A percentile compares a stretch with the other conserved stretches of the same genome.
Evolutionary conservation across 164 flowering plant genomes (phyloP).

Genomic region (Chimonanthus salicifolius): DNA sequence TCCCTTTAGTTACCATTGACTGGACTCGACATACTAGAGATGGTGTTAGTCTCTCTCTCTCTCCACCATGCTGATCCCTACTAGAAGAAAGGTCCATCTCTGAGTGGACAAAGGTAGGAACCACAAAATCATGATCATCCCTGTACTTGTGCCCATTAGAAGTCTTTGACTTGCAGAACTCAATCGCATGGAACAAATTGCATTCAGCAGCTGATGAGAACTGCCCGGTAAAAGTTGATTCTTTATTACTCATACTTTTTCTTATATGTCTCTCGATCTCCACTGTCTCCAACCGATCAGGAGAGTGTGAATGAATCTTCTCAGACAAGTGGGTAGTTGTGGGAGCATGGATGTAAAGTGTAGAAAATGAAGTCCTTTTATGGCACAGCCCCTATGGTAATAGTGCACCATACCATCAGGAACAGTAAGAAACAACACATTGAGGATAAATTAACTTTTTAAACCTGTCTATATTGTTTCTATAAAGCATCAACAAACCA

Average conservation of each 20-base stretch:
- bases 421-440: background rate
- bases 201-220: constrained; percentile 6
- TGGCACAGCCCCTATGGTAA: constrained; percentile 38
- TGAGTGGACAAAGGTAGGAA: constrained; percentile 46
- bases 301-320: constrained; percentile 18
- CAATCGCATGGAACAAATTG: constrained; percentile 8
- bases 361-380: constrained; percentile 27
- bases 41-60: constrained; percentile 23
- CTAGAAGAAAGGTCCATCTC: constrained; percentile 11
- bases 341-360: constrained; percentile 22
- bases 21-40: constrained; percentile 13
- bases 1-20: constrained; percentile 7
- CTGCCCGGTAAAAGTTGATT: background rate
- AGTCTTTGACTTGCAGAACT: constrained; percentile 15
- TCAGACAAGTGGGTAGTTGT: constrained; percentile 28
- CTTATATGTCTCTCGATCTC: constrained; percentile 22
- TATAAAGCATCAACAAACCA: background rate
- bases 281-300: constrained; percentile 17
- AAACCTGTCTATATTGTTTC: background rate
- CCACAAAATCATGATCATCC: constrained; percentile 64
- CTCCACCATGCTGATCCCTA: constrained; percentile 10
- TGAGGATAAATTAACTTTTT: background rate
- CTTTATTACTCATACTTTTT: constrained; percentile 10
- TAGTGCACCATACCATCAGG: background rate
- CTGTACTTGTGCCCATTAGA: constrained; percentile 20